Conservation (phyloP, 2,329 filamentous ascomycete genomes). For the Colletotrichum sublineola region DNA sequence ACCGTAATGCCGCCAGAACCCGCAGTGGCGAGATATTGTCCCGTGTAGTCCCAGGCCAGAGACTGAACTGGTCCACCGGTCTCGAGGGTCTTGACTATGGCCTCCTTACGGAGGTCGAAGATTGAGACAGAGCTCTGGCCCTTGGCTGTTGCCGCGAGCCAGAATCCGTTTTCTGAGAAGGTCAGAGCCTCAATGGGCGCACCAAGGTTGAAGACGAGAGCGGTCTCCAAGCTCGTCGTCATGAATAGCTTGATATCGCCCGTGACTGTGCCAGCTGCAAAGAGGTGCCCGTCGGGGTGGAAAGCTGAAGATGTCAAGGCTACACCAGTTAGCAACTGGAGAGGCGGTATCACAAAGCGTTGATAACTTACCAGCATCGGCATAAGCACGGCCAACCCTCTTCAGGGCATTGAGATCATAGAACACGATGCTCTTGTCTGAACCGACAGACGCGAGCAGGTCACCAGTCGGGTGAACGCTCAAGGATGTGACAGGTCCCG, state of each 20-base stretch:
- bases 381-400: constrained; percentile 82
- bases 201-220: constrained; percentile 78
- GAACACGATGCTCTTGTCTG: constrained; percentile 92
- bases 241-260: constrained; percentile 92
- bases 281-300: constrained; percentile 96
- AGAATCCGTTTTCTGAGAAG: constrained; percentile 98
- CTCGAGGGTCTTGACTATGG: constrained; percentile 86
- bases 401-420: constrained; percentile 81
- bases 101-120: constrained; percentile 93
- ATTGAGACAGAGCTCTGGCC: constrained; percentile 84
- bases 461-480: constrained; percentile 86
- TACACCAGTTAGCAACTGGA: constrained; percentile 54
- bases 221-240: constrained; percentile 81
- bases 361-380: constrained; percentile 65
- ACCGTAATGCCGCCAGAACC: constrained; percentile 86
- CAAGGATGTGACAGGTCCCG: constrained; percentile 82
- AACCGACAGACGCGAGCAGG: constrained; percentile 87
- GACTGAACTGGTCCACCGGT: constrained; percentile 82
- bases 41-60: constrained; percentile 93
- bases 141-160: constrained; percentile 87
- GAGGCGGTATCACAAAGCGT: background rate
- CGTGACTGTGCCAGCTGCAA: constrained; percentile 84
- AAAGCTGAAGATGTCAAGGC: constrained; percentile 85
- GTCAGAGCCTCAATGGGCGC: constrained; percentile 80
- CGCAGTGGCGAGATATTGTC: constrained; percentile 88